Percentiles rank a stretch among this genome's conserved stretches.
Evolutionary conservation across 768 basidiomycete species (phyloP).

Genomic region (Mycena vulgaris): DNA sequence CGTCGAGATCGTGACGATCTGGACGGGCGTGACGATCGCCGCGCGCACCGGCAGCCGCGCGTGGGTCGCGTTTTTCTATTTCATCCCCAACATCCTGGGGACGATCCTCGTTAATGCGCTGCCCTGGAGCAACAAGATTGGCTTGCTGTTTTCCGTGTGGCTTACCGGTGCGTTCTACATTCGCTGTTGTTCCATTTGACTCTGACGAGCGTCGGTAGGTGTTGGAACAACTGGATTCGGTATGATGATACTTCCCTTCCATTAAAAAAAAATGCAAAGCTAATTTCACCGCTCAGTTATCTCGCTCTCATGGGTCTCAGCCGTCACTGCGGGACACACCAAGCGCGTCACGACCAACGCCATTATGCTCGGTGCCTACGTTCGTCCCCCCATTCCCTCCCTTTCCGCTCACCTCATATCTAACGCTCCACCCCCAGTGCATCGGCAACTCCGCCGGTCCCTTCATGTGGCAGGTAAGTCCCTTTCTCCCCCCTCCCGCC

Average conservation of each 20-base stretch:
- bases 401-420: slow-evolving; percentile 33
- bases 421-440: slow-evolving; percentile 42
- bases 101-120: slow-evolving; percentile 61
- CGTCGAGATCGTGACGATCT: slow-evolving; percentile 70
- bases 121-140: slow-evolving; percentile 65
- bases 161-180: slow-evolving; percentile 37
- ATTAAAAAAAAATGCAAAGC: accelerated
- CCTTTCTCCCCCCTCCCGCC: too few relatives aligned
- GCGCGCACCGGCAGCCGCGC: slow-evolving; percentile 25
- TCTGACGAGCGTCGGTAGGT: slow-evolving; percentile 39
- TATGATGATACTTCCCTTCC: not conserved
- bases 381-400: not conserved
- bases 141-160: slow-evolving; percentile 62
- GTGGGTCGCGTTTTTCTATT: slow-evolving; percentile 21
- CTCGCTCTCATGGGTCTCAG: slow-evolving; percentile 63
- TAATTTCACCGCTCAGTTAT: slow-evolving; percentile 52
- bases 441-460: slow-evolving; percentile 79
- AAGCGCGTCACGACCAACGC: slow-evolving; percentile 37
- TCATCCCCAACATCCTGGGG: slow-evolving; percentile 62
- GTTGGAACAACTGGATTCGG: slow-evolving; percentile 22
- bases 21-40: slow-evolving; percentile 61
- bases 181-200: not conserved
- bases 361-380: slow-evolving; percentile 36
- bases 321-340: slow-evolving; percentile 67
- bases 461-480: slow-evolving; percentile 76